These are phyloP conservation scores for Alliaria petiolata DNA, from an alignment of 345 rosid species.

Conservation along the genomic window DNA sequence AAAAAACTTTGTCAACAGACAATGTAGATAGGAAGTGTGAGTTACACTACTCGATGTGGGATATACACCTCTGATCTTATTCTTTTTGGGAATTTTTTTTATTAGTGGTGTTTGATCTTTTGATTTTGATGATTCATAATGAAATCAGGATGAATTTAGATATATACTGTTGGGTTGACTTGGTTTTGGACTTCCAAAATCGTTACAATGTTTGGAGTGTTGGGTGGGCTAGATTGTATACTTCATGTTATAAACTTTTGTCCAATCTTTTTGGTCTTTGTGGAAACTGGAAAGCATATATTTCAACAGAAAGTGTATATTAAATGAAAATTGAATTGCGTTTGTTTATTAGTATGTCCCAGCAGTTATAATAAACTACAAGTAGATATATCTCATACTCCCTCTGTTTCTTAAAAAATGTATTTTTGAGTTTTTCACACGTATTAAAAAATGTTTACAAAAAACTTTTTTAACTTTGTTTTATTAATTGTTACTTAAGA, in stretches of 20 bases:
- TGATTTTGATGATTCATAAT: not conserved
- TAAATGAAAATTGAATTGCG: not conserved
- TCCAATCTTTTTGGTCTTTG: constrained; percentile 1
- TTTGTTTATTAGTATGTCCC: not conserved
- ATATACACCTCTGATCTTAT: constrained; percentile 19
- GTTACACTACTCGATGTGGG: not conserved
- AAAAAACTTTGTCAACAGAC: constrained; percentile 52
- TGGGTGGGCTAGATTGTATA: not conserved
- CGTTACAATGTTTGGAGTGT: not conserved
- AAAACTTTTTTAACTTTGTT: too few species aligned
- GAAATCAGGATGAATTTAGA: not conserved
- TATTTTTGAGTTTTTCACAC: too few species aligned
- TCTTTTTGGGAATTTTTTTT: not conserved
- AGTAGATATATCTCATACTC: not conserved
- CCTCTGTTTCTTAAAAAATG: too few species aligned
- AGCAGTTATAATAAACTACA: not conserved
- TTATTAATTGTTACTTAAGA: too few species aligned
- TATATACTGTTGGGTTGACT: not conserved
- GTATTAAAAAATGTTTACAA: too few species aligned
- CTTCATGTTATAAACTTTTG: not conserved
- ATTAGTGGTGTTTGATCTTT: not conserved
- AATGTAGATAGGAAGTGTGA: constrained; percentile 48
- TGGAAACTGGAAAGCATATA: constrained; percentile 1
- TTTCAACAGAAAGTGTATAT: not conserved
- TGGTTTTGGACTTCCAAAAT: constrained; percentile 15